A percentile compares a stretch with the other conserved stretches of the same genome.
Evolutionary conservation across 106 monocot species (phyloP).

Genomic region (Dendrobium nobile): DNA sequence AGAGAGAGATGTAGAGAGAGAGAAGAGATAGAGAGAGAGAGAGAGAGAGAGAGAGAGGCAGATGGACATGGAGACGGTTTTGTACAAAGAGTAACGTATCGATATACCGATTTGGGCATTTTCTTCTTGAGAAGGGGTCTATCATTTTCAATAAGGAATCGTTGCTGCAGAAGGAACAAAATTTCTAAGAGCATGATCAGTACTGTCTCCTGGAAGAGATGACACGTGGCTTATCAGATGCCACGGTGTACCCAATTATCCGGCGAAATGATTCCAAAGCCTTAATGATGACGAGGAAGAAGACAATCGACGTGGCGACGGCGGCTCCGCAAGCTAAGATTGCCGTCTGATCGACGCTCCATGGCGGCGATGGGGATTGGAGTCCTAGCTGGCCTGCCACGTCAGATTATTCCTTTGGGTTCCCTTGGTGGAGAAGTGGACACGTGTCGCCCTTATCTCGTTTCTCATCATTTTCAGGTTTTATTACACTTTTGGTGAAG

Average conservation of each 20-base stretch:
- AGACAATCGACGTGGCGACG: too few species aligned
- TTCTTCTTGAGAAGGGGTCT: background rate
- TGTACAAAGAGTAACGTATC: conserved; percentile 3
- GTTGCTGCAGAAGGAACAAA: background rate
- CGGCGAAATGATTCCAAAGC: background rate
- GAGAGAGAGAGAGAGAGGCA: background rate
- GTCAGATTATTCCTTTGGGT: too few species aligned
- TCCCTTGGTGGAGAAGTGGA: too few species aligned
- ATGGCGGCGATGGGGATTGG: too few species aligned
- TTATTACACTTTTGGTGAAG: too few species aligned
- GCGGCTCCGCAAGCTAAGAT: too few species aligned
- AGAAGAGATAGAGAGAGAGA: background rate
- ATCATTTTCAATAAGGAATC: background rate
- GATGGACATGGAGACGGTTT: background rate
- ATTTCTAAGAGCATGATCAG: background rate
- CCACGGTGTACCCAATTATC: background rate
- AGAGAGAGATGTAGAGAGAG: background rate
- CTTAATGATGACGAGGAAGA: too few species aligned
- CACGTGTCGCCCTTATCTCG: too few species aligned
- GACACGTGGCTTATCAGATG: background rate
- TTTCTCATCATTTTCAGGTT: too few species aligned
- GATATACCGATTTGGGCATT: background rate
- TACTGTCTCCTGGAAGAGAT: background rate
- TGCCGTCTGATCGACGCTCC: too few species aligned
- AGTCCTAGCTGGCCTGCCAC: too few species aligned